Evolutionary conservation across 768 basidiomycete genomes (phyloP).

Genomic region (Kwoniella dejecticola): DNA sequence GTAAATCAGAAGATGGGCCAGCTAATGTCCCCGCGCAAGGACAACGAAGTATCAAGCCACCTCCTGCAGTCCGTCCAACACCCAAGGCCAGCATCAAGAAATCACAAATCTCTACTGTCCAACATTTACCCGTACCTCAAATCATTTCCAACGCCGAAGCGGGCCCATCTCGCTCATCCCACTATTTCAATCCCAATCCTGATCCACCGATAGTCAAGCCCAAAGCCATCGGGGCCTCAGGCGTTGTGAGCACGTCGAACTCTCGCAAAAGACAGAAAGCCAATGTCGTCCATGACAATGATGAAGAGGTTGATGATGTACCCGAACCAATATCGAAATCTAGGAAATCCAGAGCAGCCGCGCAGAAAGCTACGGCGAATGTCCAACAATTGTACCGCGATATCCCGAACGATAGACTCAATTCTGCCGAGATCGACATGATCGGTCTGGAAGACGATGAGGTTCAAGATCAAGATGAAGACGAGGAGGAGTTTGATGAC

Average conservation of each 20-base stretch:
- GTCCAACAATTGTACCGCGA: constrained; percentile 10
- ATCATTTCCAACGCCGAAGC: constrained; percentile 1
- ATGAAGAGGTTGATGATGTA: too few species aligned
- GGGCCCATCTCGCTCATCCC: background rate
- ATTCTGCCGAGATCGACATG: too few species aligned
- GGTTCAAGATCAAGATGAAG: constrained; percentile 10
- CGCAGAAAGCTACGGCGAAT: constrained; percentile 3
- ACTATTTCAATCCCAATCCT: background rate
- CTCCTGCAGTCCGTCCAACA: constrained; percentile 14
- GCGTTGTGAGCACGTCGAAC: background rate
- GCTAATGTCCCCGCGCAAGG: background rate
- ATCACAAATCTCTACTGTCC: background rate
- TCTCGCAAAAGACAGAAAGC: background rate
- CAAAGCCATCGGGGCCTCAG: background rate
- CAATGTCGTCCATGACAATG: background rate
- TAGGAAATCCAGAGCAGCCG: constrained; percentile 12
- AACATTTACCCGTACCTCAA: background rate
- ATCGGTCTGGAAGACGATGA: constrained; percentile 3
- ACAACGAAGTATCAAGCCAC: background rate
- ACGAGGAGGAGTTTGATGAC: constrained; percentile 20
- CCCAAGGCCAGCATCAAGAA: background rate
- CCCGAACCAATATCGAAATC: background rate
- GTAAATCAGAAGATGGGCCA: constrained; percentile 58
- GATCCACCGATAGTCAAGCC: constrained; percentile 4
- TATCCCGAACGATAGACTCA: constrained; percentile 1